These are phyloP conservation scores for Pyrrhoderma noxium DNA, from an alignment of 1,284 basidiomycete genomes.

Conservation along the genomic window DNA sequence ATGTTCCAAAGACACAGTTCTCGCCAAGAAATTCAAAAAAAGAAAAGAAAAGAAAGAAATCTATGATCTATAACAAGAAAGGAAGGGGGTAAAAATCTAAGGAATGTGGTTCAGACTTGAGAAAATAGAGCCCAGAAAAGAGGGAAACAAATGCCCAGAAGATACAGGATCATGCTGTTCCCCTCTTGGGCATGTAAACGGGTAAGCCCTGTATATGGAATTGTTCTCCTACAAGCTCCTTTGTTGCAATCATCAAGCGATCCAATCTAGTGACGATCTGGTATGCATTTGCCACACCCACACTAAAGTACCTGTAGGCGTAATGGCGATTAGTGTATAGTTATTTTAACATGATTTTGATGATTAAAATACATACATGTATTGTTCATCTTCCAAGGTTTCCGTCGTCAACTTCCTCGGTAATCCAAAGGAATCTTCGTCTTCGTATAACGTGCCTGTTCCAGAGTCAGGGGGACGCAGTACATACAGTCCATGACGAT, in stretches of 20 bases:
- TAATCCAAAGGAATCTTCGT: conserved; percentile 18
- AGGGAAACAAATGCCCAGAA: no score
- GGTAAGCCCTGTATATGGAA: conserved; percentile 60
- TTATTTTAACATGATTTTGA: background rate
- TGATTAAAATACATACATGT: conserved; percentile 17
- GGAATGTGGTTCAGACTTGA: no score
- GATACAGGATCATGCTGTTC: background rate
- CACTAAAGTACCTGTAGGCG: conserved; percentile 59
- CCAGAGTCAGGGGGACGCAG: conserved; percentile 5
- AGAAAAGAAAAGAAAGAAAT: no score
- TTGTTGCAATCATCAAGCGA: conserved; percentile 65
- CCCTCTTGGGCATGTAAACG: background rate
- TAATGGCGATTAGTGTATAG: background rate
- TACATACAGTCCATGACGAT: conserved; percentile 19
- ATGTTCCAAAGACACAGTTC: no score
- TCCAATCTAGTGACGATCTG: conserved; percentile 62
- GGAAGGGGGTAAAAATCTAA: no score
- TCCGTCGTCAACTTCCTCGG: conserved; percentile 20
- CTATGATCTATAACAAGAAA: no score
- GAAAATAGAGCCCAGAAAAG: no score
- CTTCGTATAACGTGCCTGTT: background rate
- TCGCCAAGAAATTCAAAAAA: no score
- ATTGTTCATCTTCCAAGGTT: conserved; percentile 22
- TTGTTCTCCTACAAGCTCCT: conserved; percentile 76
- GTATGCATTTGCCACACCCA: conserved; percentile 67